Evolutionary conservation across 768 basidiomycete genomes (phyloP), one percentile per base, ranked within the genome.

Genomic region (Leccinum subgranulosum): DNA sequence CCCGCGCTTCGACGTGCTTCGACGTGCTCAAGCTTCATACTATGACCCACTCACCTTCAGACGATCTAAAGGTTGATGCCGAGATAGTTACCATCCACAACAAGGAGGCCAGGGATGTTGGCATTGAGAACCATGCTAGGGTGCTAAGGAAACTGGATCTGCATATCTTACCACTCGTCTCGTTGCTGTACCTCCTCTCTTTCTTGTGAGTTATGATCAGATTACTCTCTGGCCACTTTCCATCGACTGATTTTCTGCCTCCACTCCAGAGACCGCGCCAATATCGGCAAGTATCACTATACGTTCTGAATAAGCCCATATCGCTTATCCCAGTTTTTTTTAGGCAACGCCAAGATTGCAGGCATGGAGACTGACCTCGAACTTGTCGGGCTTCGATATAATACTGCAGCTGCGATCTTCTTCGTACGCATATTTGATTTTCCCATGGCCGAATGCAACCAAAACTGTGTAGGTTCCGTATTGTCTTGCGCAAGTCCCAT

Each of bases 321-420:
- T 9, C 12, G 12, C 58, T 64, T n/a, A 69, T 9, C 15, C 51
- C 14, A 53, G 14, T 17, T 39, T n/a, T n/a, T 47, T 27, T 29
- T 25, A 78, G 77, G 69, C 51, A 78, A 79, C 41, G 77, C 77
- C 1, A 66, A 66, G 65, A 70, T 83, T 33, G 80, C 79, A 6
- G 80, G 80, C 8, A 77, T 81, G 79, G 64, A 66, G 12, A 56
- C 45, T 3, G 79, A 81, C 55, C 61, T 76, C 47, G 10, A 74
- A 10, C 70, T 76, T 27, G 48, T 60, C 3, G 75, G 76, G 9
- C 65, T 75, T 7, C 67, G 66, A 55, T 76, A 77, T 50, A 78
- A 76, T 39, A 72, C 59, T 19, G 76, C 66, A 12, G 70, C 76
- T 7, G 74, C 77, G 3, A 43, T 79, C 56, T 76, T 77, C 63